A percentile compares a stretch with the other conserved stretches of the same genome.
Evolutionary conservation across 805 yeast species (phyloP).

Genomic region (Wickerhamiella spandovensis): DNA sequence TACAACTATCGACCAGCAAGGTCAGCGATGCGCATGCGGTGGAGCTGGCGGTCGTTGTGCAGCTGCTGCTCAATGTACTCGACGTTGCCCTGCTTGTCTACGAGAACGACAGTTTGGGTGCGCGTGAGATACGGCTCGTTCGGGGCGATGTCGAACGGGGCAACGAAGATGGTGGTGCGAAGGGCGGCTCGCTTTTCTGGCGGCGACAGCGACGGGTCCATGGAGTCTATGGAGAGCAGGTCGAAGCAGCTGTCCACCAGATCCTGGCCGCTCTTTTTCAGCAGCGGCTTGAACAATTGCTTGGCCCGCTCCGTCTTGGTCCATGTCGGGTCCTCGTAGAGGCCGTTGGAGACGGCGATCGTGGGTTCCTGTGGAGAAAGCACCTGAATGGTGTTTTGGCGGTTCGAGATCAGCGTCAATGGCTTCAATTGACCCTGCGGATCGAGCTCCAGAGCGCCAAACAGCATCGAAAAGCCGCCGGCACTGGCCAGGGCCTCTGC

Average conservation of each 20-base stretch:
- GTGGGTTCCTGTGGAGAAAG: slow-evolving; percentile 21
- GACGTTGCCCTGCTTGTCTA: slow-evolving; percentile 38
- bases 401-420: slow-evolving; percentile 10
- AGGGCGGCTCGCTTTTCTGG: slow-evolving; percentile 30
- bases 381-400: neutral
- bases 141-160: slow-evolving; percentile 36
- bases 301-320: slow-evolving; percentile 50
- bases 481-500: slow-evolving; percentile 8
- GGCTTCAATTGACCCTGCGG: neutral
- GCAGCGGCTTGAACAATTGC: slow-evolving; percentile 23
- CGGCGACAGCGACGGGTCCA: slow-evolving; percentile 11
- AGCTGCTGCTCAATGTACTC: slow-evolving; percentile 51
- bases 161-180: slow-evolving; percentile 53
- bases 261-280: slow-evolving; percentile 7
- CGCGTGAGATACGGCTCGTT: slow-evolving; percentile 63
- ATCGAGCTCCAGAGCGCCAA: slow-evolving; percentile 9
- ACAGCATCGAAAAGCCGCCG: slow-evolving; percentile 23
- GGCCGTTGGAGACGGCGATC: slow-evolving; percentile 56
- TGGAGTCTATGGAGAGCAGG: slow-evolving; percentile 37
- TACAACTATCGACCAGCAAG: neutral
- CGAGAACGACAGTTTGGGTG: slow-evolving; percentile 65
- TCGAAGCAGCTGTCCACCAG: slow-evolving; percentile 41
- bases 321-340: slow-evolving; percentile 54
- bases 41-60: neutral
- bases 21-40: neutral